These are phyloP conservation scores for Nakazawaea ernobii DNA, from an alignment of 805 yeast species.

Conservation along the genomic window DNA sequence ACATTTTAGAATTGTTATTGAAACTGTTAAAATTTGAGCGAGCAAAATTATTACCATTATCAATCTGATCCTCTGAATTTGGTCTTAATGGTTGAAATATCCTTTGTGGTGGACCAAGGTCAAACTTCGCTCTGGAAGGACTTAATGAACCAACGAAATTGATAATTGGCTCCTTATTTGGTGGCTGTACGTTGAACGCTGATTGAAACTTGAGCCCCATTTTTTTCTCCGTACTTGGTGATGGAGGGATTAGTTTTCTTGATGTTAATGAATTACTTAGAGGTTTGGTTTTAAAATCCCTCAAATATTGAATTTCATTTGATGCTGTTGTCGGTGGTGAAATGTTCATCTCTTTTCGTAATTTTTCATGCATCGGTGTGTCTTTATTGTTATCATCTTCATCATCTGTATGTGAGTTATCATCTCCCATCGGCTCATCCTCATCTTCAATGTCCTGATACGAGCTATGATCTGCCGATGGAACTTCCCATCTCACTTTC, in stretches of 20 bases:
- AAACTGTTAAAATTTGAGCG: too few relatives aligned
- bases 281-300: not conserved
- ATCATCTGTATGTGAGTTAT: not conserved
- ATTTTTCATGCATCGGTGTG: conserved; percentile 7
- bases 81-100: conserved; percentile 1
- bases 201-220: not conserved
- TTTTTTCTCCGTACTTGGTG: not conserved
- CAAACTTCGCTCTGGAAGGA: not conserved
- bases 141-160: not conserved
- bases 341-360: conserved; percentile 8
- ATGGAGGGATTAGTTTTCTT: conserved; percentile 4
- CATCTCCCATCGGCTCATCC: conserved; percentile 1
- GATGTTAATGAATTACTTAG: not conserved
- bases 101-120: conserved; percentile 9
- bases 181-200: not conserved
- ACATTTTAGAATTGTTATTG: too few relatives aligned
- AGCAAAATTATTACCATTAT: too few relatives aligned
- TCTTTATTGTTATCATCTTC: not conserved
- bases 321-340: conserved; percentile 2
- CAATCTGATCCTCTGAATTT: not conserved
- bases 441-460: conserved; percentile 13
- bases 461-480: conserved; percentile 14
- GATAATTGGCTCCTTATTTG: not conserved
- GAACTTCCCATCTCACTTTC: conserved; percentile 43
- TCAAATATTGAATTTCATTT: not conserved